Evolutionary conservation across 2,329 filamentous ascomycete species (phyloP), one percentile per base, ranked within the genome.

Genomic region (Pseudophaeomoniella oleicola): DNA sequence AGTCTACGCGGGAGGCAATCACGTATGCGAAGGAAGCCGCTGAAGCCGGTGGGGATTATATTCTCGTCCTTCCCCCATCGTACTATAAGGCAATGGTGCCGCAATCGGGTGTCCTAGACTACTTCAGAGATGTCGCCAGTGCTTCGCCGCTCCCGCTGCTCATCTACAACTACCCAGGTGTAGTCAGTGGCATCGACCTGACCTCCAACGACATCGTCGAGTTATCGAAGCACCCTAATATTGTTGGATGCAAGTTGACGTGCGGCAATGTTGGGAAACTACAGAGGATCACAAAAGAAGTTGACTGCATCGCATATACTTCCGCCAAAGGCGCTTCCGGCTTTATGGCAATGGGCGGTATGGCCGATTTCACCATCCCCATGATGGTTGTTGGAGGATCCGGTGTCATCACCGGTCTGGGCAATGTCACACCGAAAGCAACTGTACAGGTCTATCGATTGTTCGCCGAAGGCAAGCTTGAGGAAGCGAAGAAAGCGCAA

Each of bases 261-360:
- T 92, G 84, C 55, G 85, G 82, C 45, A 90, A 84, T 65, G 90
- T 83, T 1, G 85, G 85, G 44, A 93, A 92, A 63, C 70, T 92
- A 46, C 88, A 84, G 10, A 76, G 85, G 19, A 82, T 93, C 4
- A 83, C 84, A 4, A 59, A 71, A 11, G 82, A 75, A 32, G 74
- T 79, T 33, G 64, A 81, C 48, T 82, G 84, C 39, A 73, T 76
- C 19, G 12, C 14, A 10, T 17, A 15, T 17, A 6, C 10, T 6
- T 15, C 14, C 6, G 14, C n/a, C 9, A 6, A 4, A 10, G 59
- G 59, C 22, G 59, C 55, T 12, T n/a, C 22, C 6, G 61, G 59
- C 5, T 92, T 87, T 65, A 81, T 90, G 72, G 84, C 83, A 14
- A 86, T 90, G 52, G 84, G 84, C 32, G 85, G 84, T 45, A 83